These are phyloP conservation scores for Dimargaris xerosporica DNA, from an alignment of 192 early-diverging fungal genomes.

Conservation along the genomic window DNA sequence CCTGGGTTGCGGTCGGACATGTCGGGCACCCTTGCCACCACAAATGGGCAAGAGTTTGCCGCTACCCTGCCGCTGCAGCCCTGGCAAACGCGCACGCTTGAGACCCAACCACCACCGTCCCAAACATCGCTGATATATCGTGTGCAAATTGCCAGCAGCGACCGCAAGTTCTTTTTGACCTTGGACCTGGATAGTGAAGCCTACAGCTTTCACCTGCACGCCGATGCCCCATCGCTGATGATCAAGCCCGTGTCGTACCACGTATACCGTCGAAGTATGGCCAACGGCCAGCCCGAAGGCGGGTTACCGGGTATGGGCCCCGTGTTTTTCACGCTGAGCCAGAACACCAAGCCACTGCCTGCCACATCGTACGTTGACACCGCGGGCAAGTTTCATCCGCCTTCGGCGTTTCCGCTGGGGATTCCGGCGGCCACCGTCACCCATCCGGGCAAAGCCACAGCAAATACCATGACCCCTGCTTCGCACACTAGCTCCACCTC, in stretches of 20 bases:
- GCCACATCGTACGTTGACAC: background rate
- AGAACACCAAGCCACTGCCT: background rate
- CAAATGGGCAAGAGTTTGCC: background rate
- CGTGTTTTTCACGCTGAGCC: constrained; percentile 2
- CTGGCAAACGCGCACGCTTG: background rate
- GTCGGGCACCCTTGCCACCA: no score
- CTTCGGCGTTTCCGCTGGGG: constrained; percentile 1
- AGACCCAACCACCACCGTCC: background rate
- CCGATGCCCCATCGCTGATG: background rate
- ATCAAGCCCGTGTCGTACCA: constrained; percentile 10
- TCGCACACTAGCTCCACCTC: background rate
- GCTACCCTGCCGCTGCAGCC: background rate
- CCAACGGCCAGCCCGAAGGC: background rate
- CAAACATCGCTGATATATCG: background rate
- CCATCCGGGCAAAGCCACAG: background rate
- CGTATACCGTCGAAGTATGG: background rate
- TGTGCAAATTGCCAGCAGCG: constrained; percentile 6
- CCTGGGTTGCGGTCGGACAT: constrained; percentile 1
- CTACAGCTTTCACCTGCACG: constrained; percentile 8
- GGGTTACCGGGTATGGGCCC: background rate
- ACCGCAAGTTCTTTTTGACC: constrained; percentile 8
- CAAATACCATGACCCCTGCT: no score
- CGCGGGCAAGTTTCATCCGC: background rate
- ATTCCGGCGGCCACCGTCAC: background rate
- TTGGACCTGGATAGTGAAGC: background rate